Evolutionary conservation across 805 yeast genomes (phyloP).

Genomic region (Kodamaea restingae): DNA sequence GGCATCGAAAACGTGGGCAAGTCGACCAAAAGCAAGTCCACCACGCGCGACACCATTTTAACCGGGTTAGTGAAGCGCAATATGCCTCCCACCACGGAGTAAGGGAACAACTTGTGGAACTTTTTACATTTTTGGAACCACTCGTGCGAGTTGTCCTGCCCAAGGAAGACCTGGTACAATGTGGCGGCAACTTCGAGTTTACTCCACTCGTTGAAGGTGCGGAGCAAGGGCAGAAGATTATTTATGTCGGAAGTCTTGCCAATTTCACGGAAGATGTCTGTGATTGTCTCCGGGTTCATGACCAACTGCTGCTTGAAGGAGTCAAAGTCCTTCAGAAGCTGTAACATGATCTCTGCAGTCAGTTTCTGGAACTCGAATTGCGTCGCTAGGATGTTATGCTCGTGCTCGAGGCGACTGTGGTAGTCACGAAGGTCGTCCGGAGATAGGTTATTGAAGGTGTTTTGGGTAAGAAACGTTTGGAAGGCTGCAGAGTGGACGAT

Average conservation of each 20-base stretch:
- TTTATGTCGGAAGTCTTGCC: slow-evolving; percentile 48
- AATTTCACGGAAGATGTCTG: slow-evolving; percentile 61
- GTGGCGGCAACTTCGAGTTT: slow-evolving; percentile 83
- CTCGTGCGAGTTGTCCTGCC: slow-evolving; percentile 77
- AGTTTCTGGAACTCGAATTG: slow-evolving; percentile 72
- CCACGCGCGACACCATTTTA: slow-evolving; percentile 69
- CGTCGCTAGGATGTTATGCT: slow-evolving; percentile 49
- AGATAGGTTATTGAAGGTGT: slow-evolving; percentile 32
- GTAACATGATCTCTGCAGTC: slow-evolving; percentile 53
- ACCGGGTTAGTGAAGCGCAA: slow-evolving; percentile 84
- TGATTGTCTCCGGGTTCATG: slow-evolving; percentile 49
- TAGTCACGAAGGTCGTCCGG: slow-evolving; percentile 52
- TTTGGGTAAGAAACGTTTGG: slow-evolving; percentile 47
- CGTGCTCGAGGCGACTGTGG: slow-evolving; percentile 55
- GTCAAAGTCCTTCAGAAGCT: slow-evolving; percentile 53
- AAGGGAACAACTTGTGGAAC: slow-evolving; percentile 78
- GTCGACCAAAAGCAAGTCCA: slow-evolving; percentile 70
- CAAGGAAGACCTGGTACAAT: slow-evolving; percentile 72
- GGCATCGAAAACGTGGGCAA: slow-evolving; percentile 26
- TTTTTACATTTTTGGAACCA: slow-evolving; percentile 65
- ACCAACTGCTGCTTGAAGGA: slow-evolving; percentile 55
- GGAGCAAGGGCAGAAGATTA: slow-evolving; percentile 63
- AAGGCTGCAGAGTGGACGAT: slow-evolving; percentile 52
- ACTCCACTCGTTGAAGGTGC: slow-evolving; percentile 74
- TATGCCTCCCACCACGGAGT: slow-evolving; percentile 69